Base-by-base conservation (phyloP, 768 basidiomycete species). In the Leccinellum albellum region DNA sequence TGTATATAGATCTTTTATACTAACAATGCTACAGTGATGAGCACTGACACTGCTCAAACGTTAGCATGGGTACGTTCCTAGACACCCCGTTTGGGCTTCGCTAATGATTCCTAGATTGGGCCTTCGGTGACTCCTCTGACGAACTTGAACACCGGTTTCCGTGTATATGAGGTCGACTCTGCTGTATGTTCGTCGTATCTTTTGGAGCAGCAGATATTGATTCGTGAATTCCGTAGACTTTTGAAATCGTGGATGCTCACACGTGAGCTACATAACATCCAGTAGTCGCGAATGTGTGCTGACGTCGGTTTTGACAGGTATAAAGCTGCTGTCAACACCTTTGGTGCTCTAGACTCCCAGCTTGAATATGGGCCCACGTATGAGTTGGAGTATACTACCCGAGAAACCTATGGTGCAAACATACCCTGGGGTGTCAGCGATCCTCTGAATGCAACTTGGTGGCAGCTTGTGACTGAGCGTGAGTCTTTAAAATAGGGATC, bases 371-470 rank as follows among this genome's bases (percentile, higher is more conserved):
- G 88, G 6, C 89, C 89, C 7, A 79, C 81, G 3, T 91, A 78
- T 55, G 64, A 67, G 24, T 70, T 73, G 33, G 89, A 91, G 70
- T 91, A 91, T 66, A 85, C 75, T 64, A 85, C 88, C 24, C 84
- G 89, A 44, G 76, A 82, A 53, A 75, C 85, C 0, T 91, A 89
- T 57, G 89, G 87, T 31, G 66, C 64, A 35, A 81, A 71, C 53
- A 70, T 77, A 1, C 75, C 79, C 32, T 91, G 89, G 89, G 74
- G 77, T 26, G 67, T 73, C 3, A 75, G 77, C 53, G 88, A 88
- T 65, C 89, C 89, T 0, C 70, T 91, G 59, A 91, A 91, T 58
- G 87, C 87, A 7, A 90, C 89, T 10, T 91, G 86, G 85, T 91
- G 89, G 89, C 89, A 90, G 63, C 80, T 70, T 47, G 86, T 91